Conservation (phyloP, 768 basidiomycete genomes). For the Suillus variegatus region DNA sequence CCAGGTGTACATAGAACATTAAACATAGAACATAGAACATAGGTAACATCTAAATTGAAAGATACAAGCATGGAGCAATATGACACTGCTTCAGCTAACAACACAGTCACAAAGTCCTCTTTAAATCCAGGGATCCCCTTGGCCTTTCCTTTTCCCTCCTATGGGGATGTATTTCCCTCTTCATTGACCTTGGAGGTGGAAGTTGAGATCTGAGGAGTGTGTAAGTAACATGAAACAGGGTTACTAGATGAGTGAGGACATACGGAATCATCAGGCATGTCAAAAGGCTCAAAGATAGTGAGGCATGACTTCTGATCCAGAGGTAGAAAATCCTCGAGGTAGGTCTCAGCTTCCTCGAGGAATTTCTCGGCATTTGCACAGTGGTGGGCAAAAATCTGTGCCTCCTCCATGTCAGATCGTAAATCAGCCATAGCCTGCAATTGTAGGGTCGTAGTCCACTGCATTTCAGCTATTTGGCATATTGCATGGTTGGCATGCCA, state of each 20-base stretch:
- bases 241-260: neutral
- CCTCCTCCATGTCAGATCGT: neutral
- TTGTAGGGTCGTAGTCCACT: neutral
- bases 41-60: neutral
- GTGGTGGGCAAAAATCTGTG: neutral
- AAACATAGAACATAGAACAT: neutral
- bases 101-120: neutral
- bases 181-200: neutral
- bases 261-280: neutral
- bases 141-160: no score
- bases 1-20: neutral
- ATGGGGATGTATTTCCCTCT: no score
- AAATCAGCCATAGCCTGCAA: neutral
- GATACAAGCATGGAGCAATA: neutral
- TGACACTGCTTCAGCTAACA: no score
- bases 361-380: neutral
- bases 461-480: no score
- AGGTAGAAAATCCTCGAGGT: neutral
- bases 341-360: neutral
- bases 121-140: conserved; percentile 6
- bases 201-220: neutral
- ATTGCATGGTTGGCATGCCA: no score
- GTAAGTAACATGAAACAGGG: no score
- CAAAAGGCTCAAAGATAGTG: neutral
- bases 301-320: neutral